Base-by-base conservation (phyloP, 768 basidiomycete genomes). In the Pleurotus djamor region DNA sequence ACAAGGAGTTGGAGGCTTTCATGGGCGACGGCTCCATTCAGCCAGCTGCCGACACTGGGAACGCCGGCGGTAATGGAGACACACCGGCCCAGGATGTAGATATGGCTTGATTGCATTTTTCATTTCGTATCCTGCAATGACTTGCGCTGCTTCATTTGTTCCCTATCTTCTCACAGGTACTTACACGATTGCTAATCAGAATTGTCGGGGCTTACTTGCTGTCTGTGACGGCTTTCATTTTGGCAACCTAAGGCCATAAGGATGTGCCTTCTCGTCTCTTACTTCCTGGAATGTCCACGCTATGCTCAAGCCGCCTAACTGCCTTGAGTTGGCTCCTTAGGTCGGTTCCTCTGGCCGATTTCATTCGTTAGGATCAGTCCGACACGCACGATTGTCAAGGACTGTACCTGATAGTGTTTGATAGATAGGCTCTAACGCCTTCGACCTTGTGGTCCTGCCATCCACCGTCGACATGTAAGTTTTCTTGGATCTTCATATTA, bases 1-100 rank as follows among this genome's bases (percentile, higher is more conserved):
- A 97, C 71, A 87, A 83, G 70, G 94, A 97, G 73, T 70, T 97
- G 60, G 94, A 97, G 64, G 84, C 87, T 3, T 92, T 92, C 66
- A 91, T 93, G 91, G 84, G 82, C 6, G 88, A 88, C 64, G 66
- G 56, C 13, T 44, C 62, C 16, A 12, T 21, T 2, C 36, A 12
- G 28, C 34, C 56, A 13, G 35, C 43, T 1, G 52, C 67, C n/a
- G 62, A 61, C 5, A 63, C 60, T 32, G 64, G 63, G 17, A 49
- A 63, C 47, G 68, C 65, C 49, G 59, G 55, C 4, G 49, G 59
- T 38, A 57, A 58, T 16, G 59, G 37, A 1, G 54, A 17, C 17
- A 47, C 65, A 6, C 48, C 64, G 17, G 61, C 61, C 37, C 76
- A 77, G 49, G 84, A 87, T 66, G 80, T 85, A 36, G 83, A 85